A percentile compares a stretch with the other conserved stretches of the same genome.
Evolutionary conservation across 2,329 filamentous ascomycete genomes (phyloP).

Genomic region (Cladophialophora bantiana): DNA sequence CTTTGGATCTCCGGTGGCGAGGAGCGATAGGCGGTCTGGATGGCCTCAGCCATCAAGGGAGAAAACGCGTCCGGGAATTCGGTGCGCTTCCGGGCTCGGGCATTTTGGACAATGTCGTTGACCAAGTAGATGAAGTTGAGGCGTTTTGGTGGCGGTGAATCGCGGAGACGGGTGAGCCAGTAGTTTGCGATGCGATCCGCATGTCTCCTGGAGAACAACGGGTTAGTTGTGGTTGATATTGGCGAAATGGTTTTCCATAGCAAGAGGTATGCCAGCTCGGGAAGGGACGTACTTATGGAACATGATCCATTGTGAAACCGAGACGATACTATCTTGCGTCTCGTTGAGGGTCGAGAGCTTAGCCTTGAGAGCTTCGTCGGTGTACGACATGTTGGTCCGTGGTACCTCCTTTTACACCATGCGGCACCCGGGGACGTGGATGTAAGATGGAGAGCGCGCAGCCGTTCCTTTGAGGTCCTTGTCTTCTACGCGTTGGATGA

Average conservation of each 20-base stretch:
- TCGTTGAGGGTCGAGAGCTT: slow-evolving; percentile 96
- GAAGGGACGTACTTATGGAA: slow-evolving; percentile 78
- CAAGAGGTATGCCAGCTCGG: background rate
- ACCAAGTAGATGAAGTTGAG: slow-evolving; percentile 93
- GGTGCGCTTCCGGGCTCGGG: slow-evolving; percentile 87
- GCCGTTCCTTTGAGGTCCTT: background rate
- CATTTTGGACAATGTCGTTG: slow-evolving; percentile 97
- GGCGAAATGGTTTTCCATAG: background rate
- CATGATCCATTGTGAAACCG: slow-evolving; percentile 99
- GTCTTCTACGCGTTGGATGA: slow-evolving; percentile 7
- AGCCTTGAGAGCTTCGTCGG: slow-evolving; percentile 90
- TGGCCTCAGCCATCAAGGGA: slow-evolving; percentile 90
- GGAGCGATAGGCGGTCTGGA: slow-evolving; percentile 87
- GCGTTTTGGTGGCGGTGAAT: slow-evolving; percentile 83
- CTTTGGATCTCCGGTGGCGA: slow-evolving; percentile 83
- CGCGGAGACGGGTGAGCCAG: slow-evolving; percentile 89
- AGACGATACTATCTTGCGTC: slow-evolving; percentile 95
- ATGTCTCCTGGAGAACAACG: slow-evolving; percentile 70
- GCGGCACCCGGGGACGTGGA: background rate
- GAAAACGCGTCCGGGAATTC: slow-evolving; percentile 94
- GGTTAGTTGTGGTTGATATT: slow-evolving; percentile 13
- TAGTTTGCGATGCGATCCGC: slow-evolving; percentile 90
- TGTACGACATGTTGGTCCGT: slow-evolving; percentile 77
- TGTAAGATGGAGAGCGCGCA: background rate
- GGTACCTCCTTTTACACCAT: background rate